Evolutionary conservation across 371 early-diverging fungal species (phyloP).

Genomic region (Mortierella sp.): DNA sequence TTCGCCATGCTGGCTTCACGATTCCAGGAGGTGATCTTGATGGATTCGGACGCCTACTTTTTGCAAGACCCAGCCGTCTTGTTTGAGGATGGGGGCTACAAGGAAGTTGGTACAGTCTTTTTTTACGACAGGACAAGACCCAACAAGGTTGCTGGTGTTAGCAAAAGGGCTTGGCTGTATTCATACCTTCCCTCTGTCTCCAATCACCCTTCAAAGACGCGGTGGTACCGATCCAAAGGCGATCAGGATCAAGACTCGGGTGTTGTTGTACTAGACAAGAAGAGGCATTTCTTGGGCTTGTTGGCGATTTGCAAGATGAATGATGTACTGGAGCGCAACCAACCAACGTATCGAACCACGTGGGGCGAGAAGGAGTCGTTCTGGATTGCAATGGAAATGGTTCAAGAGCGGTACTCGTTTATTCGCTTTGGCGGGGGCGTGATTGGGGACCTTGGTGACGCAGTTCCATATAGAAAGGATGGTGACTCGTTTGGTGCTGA

Average conservation of each 20-base stretch:
- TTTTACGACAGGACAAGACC: conserved; percentile 69
- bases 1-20: conserved; percentile 73
- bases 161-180: conserved; percentile 51
- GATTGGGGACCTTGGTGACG: conserved; percentile 58
- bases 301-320: conserved; percentile 63
- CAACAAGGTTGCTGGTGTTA: conserved; percentile 52
- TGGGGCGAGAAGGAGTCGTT: conserved; percentile 69
- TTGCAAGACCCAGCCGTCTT: conserved; percentile 66
- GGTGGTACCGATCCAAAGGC: conserved; percentile 59
- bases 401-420: conserved; percentile 64
- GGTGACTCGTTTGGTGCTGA: neutral
- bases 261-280: conserved; percentile 70
- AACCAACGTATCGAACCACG: conserved; percentile 55
- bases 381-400: conserved; percentile 67
- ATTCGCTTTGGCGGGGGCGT: conserved; percentile 60
- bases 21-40: conserved; percentile 71
- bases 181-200: conserved; percentile 63
- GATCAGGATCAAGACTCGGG: conserved; percentile 75
- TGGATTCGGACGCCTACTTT: conserved; percentile 81
- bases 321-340: conserved; percentile 49
- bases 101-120: conserved; percentile 66
- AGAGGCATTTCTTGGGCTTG: conserved; percentile 59
- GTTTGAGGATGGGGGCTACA: conserved; percentile 67
- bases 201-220: conserved; percentile 55
- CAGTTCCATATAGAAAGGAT: conserved; percentile 26